A percentile compares a stretch with the other conserved stretches of the same genome.
These are phyloP conservation scores for Exobasidium rhododendri DNA, from an alignment of 1,284 basidiomycete genomes.

Conservation along the genomic window DNA sequence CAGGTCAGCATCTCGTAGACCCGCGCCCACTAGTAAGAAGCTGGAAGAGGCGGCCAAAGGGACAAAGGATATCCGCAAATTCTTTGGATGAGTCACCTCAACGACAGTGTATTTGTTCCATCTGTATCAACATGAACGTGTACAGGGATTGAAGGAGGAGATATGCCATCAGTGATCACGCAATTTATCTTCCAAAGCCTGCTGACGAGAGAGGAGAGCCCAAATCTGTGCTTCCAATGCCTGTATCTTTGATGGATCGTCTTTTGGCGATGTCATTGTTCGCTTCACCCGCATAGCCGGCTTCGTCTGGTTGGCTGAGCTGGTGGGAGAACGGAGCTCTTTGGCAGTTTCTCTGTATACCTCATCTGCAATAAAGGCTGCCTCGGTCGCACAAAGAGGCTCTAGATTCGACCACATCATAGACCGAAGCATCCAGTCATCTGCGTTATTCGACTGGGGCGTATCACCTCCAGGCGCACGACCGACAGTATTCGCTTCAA, in stretches of 20 bases:
- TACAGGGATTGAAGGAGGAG: no score
- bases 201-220: neutral
- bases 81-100: slow-evolving; percentile 13
- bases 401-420: neutral
- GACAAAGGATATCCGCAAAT: slow-evolving; percentile 15
- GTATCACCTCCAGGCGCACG: no score
- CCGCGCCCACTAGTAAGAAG: neutral
- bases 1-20: neutral
- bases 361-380: neutral
- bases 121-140: no score
- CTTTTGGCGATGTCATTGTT: neutral
- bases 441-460: no score
- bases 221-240: slow-evolving; percentile 5
- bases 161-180: neutral
- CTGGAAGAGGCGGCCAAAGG: slow-evolving; percentile 16
- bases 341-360: neutral
- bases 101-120: no score
- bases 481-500: no score
- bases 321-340: neutral
- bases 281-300: neutral
- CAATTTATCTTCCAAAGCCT: slow-evolving; percentile 6
- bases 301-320: neutral
- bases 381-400: neutral
- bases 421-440: neutral
- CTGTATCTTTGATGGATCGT: neutral